Percentiles rank a stretch among this genome's conserved stretches.
These are phyloP conservation scores for Sindora glabra DNA, from an alignment of 306 rosid genomes.

Conservation along the genomic window DNA sequence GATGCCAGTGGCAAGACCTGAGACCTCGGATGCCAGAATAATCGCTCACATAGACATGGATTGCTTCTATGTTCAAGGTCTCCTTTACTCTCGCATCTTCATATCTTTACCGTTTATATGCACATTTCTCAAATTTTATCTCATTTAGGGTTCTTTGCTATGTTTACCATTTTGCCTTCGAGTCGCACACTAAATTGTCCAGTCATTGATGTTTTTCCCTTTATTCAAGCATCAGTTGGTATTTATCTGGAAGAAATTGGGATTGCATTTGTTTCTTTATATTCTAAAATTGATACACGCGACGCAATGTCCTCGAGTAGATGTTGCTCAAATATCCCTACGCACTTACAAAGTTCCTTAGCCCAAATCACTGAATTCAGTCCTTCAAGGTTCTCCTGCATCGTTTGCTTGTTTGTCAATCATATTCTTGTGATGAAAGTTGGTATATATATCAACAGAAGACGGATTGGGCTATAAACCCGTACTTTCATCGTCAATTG, in stretches of 20 bases:
- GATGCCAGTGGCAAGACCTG: conserved; percentile 85
- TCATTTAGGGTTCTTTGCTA: conserved; percentile 12
- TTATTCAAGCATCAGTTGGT: no score
- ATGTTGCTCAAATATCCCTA: no score
- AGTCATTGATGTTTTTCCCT: no score
- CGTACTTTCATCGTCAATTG: neutral
- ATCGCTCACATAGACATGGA: conserved; percentile 91
- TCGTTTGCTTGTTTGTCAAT: neutral
- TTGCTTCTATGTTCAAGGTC: conserved; percentile 96
- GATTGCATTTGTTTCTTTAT: no score
- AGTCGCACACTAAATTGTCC: neutral
- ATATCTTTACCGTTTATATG: neutral
- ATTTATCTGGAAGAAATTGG: no score
- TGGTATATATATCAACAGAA: neutral
- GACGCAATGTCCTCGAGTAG: no score
- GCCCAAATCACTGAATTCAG: neutral
- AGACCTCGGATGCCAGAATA: conserved; percentile 66
- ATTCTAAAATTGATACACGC: no score
- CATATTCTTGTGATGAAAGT: no score
- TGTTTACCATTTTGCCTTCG: no score
- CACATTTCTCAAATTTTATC: neutral
- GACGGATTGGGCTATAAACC: neutral
- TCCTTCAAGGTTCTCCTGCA: neutral
- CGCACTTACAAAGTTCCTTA: no score
- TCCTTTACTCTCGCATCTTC: neutral